phyloP scores from a whole-genome alignment of 2,329 filamentous ascomycete species.

The Aphanocladium album region DNA sequence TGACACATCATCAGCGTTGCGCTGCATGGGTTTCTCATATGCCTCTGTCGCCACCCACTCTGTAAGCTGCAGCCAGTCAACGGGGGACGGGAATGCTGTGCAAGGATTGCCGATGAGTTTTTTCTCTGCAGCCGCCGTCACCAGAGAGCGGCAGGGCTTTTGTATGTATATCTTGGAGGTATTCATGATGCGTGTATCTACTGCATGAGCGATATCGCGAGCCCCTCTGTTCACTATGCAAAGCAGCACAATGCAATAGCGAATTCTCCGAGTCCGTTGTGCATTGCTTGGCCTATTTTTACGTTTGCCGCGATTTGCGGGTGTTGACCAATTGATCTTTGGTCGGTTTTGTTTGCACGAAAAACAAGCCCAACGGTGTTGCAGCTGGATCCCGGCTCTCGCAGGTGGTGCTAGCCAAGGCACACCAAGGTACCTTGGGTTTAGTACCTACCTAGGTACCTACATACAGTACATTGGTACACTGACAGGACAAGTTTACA shows the following conservation, averaged over 20 bases:
- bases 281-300: too few relatives aligned
- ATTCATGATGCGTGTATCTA: background rate
- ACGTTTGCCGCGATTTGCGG: too few relatives aligned
- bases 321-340: too few relatives aligned
- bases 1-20: conserved; percentile 4
- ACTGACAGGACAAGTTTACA: too few relatives aligned
- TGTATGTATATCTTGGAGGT: background rate
- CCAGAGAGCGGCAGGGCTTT: background rate
- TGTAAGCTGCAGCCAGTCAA: background rate
- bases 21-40: background rate
- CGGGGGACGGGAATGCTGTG: background rate
- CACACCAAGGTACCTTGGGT: background rate
- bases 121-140: background rate
- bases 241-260: background rate
- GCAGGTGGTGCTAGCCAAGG: background rate
- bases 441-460: too few relatives aligned
- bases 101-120: background rate
- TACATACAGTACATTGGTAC: too few relatives aligned
- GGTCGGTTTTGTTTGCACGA: too few relatives aligned
- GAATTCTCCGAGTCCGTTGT: too few relatives aligned
- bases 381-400: conserved; percentile 7
- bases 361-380: background rate
- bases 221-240: background rate
- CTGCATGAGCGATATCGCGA: background rate
- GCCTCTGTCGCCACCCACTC: background rate